Conservation (phyloP, 1,284 basidiomycete genomes). For the Lignosus rhinocerotis region DNA sequence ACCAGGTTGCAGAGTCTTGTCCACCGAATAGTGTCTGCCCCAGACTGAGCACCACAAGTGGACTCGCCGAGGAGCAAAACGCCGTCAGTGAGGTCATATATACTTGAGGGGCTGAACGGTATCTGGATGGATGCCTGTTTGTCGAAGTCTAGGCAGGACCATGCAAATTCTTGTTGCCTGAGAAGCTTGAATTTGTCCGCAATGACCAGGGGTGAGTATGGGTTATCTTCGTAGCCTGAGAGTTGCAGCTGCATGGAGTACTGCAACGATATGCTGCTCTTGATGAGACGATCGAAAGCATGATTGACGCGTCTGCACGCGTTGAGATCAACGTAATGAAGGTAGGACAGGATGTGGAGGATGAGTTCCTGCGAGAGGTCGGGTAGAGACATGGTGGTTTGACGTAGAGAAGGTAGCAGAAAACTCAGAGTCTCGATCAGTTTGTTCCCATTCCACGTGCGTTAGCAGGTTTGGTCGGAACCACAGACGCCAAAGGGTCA, state of each 20-base stretch:
- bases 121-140: slow-evolving; percentile 14
- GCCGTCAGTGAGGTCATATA: slow-evolving; percentile 47
- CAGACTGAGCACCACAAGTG: slow-evolving; percentile 9
- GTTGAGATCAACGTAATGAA: slow-evolving; percentile 33
- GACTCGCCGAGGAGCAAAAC: slow-evolving; percentile 43
- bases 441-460: no score
- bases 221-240: slow-evolving; percentile 38
- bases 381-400: slow-evolving; percentile 22
- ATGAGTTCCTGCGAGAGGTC: slow-evolving; percentile 42
- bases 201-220: slow-evolving; percentile 25
- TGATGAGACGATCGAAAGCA: slow-evolving; percentile 32
- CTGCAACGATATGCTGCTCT: slow-evolving; percentile 34
- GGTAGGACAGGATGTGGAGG: slow-evolving; percentile 34
- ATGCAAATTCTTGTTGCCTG: slow-evolving; percentile 30
- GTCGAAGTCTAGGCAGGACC: slow-evolving; percentile 22
- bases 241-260: slow-evolving; percentile 37
- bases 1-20: slow-evolving; percentile 1
- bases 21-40: slow-evolving; percentile 17
- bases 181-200: slow-evolving; percentile 35
- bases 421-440: neutral
- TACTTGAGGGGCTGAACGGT: slow-evolving; percentile 30
- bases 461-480: neutral
- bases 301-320: slow-evolving; percentile 30
- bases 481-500: neutral
- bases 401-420: neutral